phyloP scores from a whole-genome alignment of 176 grass and related monocot genomes.

The Typha latifolia region DNA sequence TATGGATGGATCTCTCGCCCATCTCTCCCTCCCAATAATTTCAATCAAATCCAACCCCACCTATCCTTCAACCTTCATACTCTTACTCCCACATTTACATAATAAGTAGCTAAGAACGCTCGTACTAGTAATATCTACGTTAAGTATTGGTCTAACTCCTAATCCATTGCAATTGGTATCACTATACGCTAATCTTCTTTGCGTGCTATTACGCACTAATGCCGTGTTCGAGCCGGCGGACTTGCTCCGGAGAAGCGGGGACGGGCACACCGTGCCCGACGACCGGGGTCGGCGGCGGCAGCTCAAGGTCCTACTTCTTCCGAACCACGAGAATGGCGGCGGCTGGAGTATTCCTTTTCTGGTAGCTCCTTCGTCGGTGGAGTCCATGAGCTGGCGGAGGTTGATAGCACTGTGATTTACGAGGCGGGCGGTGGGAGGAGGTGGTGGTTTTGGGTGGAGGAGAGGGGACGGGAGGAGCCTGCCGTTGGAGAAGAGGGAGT shows the following conservation, averaged over 20 bases:
- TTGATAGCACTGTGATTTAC: neutral
- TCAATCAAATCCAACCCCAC: neutral
- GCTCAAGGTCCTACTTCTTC: constrained; percentile 46
- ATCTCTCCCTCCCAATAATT: neutral
- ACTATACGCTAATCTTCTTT: neutral
- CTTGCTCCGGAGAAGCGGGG: constrained; percentile 43
- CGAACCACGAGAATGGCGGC: constrained; percentile 12
- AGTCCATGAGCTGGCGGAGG: neutral
- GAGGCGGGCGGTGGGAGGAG: neutral
- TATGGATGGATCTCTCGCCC: neutral
- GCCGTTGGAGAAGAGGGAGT: constrained; percentile 41
- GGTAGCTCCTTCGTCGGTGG: neutral
- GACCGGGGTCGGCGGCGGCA: constrained; percentile 4
- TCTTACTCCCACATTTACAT: constrained; percentile 33
- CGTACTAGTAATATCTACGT: constrained; percentile 23
- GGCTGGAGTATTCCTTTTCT: neutral
- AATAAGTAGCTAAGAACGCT: constrained; percentile 40
- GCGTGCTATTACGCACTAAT: too few species aligned
- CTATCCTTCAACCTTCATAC: neutral
- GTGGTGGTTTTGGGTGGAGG: neutral
- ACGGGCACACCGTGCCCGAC: constrained; percentile 32
- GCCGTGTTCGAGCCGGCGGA: constrained; percentile 15
- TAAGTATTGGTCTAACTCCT: constrained; percentile 42
- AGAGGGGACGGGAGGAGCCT: constrained; percentile 43
- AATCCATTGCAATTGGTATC: neutral